These are phyloP conservation scores for Limnanthes douglasii DNA, from an alignment of 345 rosid genomes.

Conservation along the genomic window DNA sequence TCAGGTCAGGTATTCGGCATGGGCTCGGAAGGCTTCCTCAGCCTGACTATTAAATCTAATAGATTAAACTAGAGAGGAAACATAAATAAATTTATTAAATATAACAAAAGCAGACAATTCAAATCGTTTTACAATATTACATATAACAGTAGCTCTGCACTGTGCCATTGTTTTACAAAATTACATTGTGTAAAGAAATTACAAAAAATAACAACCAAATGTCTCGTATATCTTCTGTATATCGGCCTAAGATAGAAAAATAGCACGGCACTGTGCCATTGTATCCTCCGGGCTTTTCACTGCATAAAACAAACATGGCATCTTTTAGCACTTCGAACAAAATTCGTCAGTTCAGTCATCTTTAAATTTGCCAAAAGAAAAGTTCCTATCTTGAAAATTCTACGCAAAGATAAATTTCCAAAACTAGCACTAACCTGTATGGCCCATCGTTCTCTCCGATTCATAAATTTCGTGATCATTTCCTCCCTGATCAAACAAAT, in stretches of 20 bases:
- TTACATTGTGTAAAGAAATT: too few relatives aligned
- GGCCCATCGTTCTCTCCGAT: slow-evolving; percentile 76
- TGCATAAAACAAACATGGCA: slow-evolving; percentile 16
- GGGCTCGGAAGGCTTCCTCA: too few relatives aligned
- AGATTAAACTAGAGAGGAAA: not conserved
- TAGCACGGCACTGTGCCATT: slow-evolving; percentile 29
- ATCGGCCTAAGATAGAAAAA: too few relatives aligned
- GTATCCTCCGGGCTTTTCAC: slow-evolving; percentile 77
- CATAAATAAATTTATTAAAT: not conserved
- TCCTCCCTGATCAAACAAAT: slow-evolving; percentile 59
- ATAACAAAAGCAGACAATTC: not conserved
- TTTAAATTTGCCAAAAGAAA: not conserved
- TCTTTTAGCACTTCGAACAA: not conserved
- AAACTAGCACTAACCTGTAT: slow-evolving; percentile 48
- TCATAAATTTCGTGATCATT: slow-evolving; percentile 82
- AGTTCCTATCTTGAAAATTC: not conserved
- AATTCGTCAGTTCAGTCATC: not conserved
- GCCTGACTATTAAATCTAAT: too few relatives aligned
- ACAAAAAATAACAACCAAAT: too few relatives aligned
- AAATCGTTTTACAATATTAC: not conserved
- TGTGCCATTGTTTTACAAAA: too few relatives aligned
- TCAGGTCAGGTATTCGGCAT: too few relatives aligned
- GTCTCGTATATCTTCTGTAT: too few relatives aligned
- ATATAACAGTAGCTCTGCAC: slow-evolving; percentile 22
- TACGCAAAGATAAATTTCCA: slow-evolving; percentile 1